A percentile compares a stretch with the other conserved stretches of the same genome.
phyloP scores from a whole-genome alignment of 805 yeast species.

The Yamadazyma akitaensis region DNA sequence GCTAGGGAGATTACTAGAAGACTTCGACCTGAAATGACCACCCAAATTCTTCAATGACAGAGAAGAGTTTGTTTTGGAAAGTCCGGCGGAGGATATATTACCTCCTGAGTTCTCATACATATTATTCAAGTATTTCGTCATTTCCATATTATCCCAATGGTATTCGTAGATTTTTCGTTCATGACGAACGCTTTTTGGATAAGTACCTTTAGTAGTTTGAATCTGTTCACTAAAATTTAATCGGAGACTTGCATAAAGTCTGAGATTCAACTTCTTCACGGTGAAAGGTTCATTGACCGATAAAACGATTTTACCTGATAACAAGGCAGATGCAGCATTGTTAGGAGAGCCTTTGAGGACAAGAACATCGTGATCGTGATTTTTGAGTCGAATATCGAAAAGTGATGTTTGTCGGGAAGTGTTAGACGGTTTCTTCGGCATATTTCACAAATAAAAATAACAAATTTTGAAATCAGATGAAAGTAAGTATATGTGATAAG shows the following conservation, averaged over 20 bases:
- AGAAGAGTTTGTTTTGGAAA: slow-evolving; percentile 40
- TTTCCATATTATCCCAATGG: slow-evolving; percentile 68
- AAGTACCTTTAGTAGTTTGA: slow-evolving; percentile 44
- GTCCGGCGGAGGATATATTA: slow-evolving; percentile 3
- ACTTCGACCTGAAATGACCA: slow-evolving; percentile 30
- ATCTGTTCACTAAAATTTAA: slow-evolving; percentile 60
- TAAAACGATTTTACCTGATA: slow-evolving; percentile 76
- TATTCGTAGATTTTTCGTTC: slow-evolving; percentile 71
- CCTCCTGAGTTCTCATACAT: slow-evolving; percentile 22
- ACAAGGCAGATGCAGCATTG: slow-evolving; percentile 72
- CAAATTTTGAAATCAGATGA: neutral
- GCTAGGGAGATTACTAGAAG: slow-evolving; percentile 26
- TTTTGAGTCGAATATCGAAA: slow-evolving; percentile 54
- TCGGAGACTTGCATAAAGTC: slow-evolving; percentile 63
- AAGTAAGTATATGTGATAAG: neutral
- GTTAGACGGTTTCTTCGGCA: slow-evolving; percentile 12
- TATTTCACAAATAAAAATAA: neutral
- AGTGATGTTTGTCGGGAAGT: slow-evolving; percentile 28
- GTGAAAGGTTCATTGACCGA: slow-evolving; percentile 72
- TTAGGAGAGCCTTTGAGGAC: slow-evolving; percentile 74
- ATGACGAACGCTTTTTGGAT: slow-evolving; percentile 46
- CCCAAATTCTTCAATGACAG: slow-evolving; percentile 41
- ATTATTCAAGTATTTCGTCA: slow-evolving; percentile 39
- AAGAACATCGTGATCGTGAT: slow-evolving; percentile 73
- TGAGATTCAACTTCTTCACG: slow-evolving; percentile 60